Evolutionary conservation across 2,329 filamentous ascomycete species (phyloP).

Genomic region (Penicillium sp.): DNA sequence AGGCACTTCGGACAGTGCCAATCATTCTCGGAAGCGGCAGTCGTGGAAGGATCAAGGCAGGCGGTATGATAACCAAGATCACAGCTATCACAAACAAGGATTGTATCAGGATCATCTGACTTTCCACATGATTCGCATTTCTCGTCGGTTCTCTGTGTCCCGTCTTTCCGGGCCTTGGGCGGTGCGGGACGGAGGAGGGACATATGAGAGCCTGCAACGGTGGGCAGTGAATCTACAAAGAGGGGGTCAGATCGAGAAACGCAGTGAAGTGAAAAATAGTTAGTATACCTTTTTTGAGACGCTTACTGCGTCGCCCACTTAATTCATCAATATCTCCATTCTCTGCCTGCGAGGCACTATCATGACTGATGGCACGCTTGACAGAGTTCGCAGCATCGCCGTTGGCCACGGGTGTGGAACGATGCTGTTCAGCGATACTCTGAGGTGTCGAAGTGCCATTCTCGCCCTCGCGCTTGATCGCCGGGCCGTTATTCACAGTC

Average conservation of each 20-base stretch:
- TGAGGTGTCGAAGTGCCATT: slow-evolving; percentile 60
- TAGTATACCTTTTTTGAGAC: slow-evolving; percentile 75
- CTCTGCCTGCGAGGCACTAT: slow-evolving; percentile 45
- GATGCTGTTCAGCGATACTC: slow-evolving; percentile 62
- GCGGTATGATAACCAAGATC: slow-evolving; percentile 82
- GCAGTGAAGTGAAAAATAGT: neutral
- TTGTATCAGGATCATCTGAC: slow-evolving; percentile 66
- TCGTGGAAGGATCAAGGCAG: slow-evolving; percentile 84
- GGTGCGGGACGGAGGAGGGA: slow-evolving; percentile 82
- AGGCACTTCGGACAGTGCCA: slow-evolving; percentile 97
- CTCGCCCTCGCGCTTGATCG: slow-evolving; percentile 54
- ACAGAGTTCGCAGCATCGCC: slow-evolving; percentile 56
- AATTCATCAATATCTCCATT: slow-evolving; percentile 58
- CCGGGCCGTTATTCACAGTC: slow-evolving; percentile 39
- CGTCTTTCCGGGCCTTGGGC: slow-evolving; percentile 54
- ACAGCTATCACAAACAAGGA: slow-evolving; percentile 87
- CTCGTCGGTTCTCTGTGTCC: slow-evolving; percentile 59
- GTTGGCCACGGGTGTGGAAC: slow-evolving; percentile 55
- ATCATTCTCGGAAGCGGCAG: slow-evolving; percentile 73
- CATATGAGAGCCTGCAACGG: slow-evolving; percentile 95
- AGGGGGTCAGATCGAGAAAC: neutral
- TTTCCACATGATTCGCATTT: slow-evolving; percentile 86
- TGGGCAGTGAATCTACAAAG: slow-evolving; percentile 55
- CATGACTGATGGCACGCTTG: slow-evolving; percentile 73
- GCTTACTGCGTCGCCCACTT: slow-evolving; percentile 80